Evolutionary conservation across 1,284 basidiomycete genomes (phyloP).

Genomic region (Boletellus deceptivus): DNA sequence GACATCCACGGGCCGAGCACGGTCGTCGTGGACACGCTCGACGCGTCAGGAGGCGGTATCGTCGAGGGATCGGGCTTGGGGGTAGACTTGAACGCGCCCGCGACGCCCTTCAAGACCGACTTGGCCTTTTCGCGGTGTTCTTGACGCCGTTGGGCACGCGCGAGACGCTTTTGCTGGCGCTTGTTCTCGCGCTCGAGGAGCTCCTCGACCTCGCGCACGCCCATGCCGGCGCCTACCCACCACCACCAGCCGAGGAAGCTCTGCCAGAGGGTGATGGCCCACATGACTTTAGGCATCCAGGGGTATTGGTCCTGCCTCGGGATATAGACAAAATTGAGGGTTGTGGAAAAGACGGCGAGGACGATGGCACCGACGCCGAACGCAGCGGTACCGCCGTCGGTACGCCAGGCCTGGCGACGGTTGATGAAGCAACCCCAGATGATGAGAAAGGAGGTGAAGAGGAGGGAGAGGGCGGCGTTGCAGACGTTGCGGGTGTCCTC

Average conservation of each 20-base stretch:
- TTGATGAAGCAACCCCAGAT: slow-evolving; percentile 95
- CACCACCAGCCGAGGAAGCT: slow-evolving; percentile 94
- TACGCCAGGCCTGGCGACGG: slow-evolving; percentile 89
- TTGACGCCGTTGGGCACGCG: slow-evolving; percentile 41
- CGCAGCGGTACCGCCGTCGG: slow-evolving; percentile 91
- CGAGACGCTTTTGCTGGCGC: slow-evolving; percentile 46
- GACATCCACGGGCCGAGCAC: not conserved
- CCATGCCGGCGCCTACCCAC: slow-evolving; percentile 93
- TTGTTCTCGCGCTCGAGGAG: slow-evolving; percentile 59
- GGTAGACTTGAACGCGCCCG: slow-evolving; percentile 38
- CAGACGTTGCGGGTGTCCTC: slow-evolving; percentile 89
- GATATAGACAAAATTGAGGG: slow-evolving; percentile 85
- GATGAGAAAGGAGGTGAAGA: slow-evolving; percentile 87
- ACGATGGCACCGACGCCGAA: slow-evolving; percentile 84
- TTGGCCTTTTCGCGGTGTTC: slow-evolving; percentile 49
- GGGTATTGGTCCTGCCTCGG: slow-evolving; percentile 76
- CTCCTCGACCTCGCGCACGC: slow-evolving; percentile 61
- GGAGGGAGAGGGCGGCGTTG: slow-evolving; percentile 91
- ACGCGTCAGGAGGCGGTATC: slow-evolving; percentile 7
- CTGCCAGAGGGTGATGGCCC: slow-evolving; percentile 90
- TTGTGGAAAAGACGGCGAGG: slow-evolving; percentile 78
- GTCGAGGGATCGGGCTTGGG: slow-evolving; percentile 1
- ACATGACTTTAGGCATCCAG: slow-evolving; percentile 85
- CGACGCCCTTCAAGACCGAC: slow-evolving; percentile 53
- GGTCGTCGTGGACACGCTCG: slow-evolving; percentile 1